A percentile compares a stretch with the other conserved stretches of the same genome.
These are phyloP conservation scores for Penicillium griseofulvum DNA, from an alignment of 2,329 filamentous ascomycete genomes.

Conservation along the genomic window DNA sequence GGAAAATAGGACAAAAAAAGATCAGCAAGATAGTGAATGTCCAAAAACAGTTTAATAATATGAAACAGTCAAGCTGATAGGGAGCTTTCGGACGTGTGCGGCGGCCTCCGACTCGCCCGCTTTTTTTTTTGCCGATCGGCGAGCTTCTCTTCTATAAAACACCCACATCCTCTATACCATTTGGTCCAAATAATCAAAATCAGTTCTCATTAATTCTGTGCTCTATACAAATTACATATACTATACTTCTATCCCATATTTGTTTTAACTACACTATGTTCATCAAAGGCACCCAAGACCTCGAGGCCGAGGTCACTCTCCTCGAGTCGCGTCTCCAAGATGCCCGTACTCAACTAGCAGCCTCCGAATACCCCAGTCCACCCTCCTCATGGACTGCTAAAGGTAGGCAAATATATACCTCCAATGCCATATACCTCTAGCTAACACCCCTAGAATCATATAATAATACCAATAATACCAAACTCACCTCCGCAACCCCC, in stretches of 20 bases:
- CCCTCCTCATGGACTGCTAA: constrained; percentile 19
- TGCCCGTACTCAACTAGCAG: constrained; percentile 44
- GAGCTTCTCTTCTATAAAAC: constrained; percentile 1
- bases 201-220: not conserved
- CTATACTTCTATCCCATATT: not conserved
- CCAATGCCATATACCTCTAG: not conserved
- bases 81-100: constrained; percentile 17
- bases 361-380: constrained; percentile 16
- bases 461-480: constrained; percentile 6
- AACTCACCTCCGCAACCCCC: constrained; percentile 4
- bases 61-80: constrained; percentile 17
- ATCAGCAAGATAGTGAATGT: constrained; percentile 6
- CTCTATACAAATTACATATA: not conserved
- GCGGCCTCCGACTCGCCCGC: constrained; percentile 17
- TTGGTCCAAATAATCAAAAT: not conserved
- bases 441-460: constrained; percentile 7
- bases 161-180: not conserved
- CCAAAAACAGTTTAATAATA: constrained; percentile 1
- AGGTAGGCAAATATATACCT: not conserved
- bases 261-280: constrained; percentile 20
- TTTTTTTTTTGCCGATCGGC: constrained; percentile 14
- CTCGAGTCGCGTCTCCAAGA: constrained; percentile 50
- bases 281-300: constrained; percentile 17
- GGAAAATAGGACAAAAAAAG: constrained; percentile 10
- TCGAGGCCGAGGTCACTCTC: constrained; percentile 44